phyloP scores from a whole-genome alignment of 78 protist species.

The Paratrimastix pyriformis region DNA sequence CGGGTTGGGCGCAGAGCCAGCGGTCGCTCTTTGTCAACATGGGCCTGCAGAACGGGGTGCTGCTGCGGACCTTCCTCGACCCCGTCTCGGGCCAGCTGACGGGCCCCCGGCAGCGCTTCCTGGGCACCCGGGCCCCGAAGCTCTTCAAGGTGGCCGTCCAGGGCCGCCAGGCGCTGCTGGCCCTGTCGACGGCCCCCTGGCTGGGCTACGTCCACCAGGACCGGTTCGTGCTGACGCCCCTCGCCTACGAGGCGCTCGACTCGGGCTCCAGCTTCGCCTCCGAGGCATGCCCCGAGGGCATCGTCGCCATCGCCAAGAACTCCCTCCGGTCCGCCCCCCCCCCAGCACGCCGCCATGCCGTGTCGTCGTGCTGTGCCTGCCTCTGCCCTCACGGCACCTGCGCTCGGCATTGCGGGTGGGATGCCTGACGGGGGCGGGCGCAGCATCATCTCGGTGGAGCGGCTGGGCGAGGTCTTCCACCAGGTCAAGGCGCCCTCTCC shows the following conservation, averaged over 20 bases:
- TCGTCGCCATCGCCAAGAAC: conserved; percentile 70
- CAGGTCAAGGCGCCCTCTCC: conserved; percentile 38
- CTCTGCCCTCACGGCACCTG: too few relatives aligned
- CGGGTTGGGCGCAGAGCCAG: too few relatives aligned
- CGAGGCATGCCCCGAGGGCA: conserved; percentile 81
- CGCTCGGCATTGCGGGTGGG: too few relatives aligned
- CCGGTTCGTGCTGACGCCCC: background rate
- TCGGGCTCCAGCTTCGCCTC: conserved; percentile 67
- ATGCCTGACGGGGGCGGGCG: too few relatives aligned
- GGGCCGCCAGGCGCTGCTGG: conserved; percentile 61
- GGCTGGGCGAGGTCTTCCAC: conserved; percentile 70
- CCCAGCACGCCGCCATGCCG: too few relatives aligned
- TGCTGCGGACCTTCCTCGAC: conserved; percentile 72
- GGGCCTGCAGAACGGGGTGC: conserved; percentile 83
- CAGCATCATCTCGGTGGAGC: conserved; percentile 60
- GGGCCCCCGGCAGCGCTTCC: conserved; percentile 64
- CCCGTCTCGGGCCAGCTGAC: conserved; percentile 63
- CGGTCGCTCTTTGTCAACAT: conserved; percentile 47
- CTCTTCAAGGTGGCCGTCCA: conserved; percentile 41
- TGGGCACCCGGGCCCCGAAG: conserved; percentile 70
- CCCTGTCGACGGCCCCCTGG: conserved; percentile 78
- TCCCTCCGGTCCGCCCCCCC: conserved; percentile 32
- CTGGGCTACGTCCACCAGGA: too few relatives aligned
- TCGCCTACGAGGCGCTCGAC: conserved; percentile 43
- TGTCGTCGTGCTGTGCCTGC: too few relatives aligned